A percentile compares a stretch with the other conserved stretches of the same genome.
phyloP scores from a whole-genome alignment of 768 basidiomycete genomes.

The Amanita phalloides region DNA sequence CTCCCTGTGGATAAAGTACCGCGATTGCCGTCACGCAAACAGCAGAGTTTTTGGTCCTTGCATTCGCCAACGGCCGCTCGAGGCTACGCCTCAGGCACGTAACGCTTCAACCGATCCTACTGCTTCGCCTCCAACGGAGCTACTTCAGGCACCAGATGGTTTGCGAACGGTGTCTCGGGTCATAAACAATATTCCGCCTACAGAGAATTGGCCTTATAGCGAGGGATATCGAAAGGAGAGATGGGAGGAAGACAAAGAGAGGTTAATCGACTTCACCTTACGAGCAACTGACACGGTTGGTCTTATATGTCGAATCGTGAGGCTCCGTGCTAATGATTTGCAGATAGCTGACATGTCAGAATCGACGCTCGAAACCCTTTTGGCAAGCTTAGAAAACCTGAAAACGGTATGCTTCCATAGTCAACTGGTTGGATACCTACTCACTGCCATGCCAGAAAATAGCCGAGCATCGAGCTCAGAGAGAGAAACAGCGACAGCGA shows the following conservation, averaged over 20 bases:
- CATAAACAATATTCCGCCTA: slow-evolving; percentile 17
- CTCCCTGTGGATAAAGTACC: slow-evolving; percentile 30
- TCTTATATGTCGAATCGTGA: slow-evolving; percentile 1
- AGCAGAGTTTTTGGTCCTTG: slow-evolving; percentile 21
- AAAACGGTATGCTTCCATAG: slow-evolving; percentile 35
- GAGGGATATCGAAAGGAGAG: slow-evolving; percentile 16
- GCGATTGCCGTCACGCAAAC: slow-evolving; percentile 18
- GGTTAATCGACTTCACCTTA: slow-evolving; percentile 30
- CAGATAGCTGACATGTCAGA: slow-evolving; percentile 62
- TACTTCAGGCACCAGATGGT: slow-evolving; percentile 2
- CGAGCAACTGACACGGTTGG: slow-evolving; percentile 43
- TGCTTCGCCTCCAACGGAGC: slow-evolving; percentile 2
- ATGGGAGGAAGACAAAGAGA: slow-evolving; percentile 39
- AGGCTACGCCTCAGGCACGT: background rate
- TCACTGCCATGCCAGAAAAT: slow-evolving; percentile 28
- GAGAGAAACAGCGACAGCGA: slow-evolving; percentile 28
- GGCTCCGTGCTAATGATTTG: background rate
- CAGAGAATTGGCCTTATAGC: slow-evolving; percentile 9
- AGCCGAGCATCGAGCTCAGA: slow-evolving; percentile 39
- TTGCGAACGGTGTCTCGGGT: slow-evolving; percentile 12
- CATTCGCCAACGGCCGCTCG: slow-evolving; percentile 11
- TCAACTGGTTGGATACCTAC: slow-evolving; percentile 15
- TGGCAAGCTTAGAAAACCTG: slow-evolving; percentile 44
- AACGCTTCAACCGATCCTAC: slow-evolving; percentile 1
- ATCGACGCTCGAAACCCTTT: slow-evolving; percentile 50